Conservation (phyloP, 805 yeast genomes). For the Ogataea haglerorum region DNA sequence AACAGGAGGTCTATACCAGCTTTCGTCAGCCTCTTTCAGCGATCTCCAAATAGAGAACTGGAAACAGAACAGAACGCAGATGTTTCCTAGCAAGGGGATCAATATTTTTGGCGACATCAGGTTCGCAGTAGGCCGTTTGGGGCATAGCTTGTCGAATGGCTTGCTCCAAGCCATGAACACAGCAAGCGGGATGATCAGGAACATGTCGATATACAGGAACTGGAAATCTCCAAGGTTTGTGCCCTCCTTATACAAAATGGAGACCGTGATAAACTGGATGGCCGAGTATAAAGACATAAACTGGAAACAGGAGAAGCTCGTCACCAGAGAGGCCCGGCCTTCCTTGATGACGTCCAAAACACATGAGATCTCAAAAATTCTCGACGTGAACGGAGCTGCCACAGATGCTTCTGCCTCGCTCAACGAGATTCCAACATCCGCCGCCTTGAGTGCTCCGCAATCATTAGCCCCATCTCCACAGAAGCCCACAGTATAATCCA, state of each 20-base stretch:
- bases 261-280: slow-evolving; percentile 86
- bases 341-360: slow-evolving; percentile 87
- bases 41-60: slow-evolving; percentile 67
- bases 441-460: slow-evolving; percentile 97
- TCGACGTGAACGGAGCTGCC: slow-evolving; percentile 96
- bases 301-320: slow-evolving; percentile 95
- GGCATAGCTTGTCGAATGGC: slow-evolving; percentile 58
- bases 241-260: slow-evolving; percentile 81
- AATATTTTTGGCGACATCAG: slow-evolving; percentile 85
- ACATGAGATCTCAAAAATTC: slow-evolving; percentile 87
- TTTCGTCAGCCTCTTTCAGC: slow-evolving; percentile 42
- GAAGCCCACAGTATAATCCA: slow-evolving; percentile 92
- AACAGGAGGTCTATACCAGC: slow-evolving; percentile 79
- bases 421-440: slow-evolving; percentile 93
- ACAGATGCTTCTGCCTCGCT: slow-evolving; percentile 98
- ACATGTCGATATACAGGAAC: slow-evolving; percentile 88
- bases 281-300: slow-evolving; percentile 97
- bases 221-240: slow-evolving; percentile 96
- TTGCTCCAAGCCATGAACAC: slow-evolving; percentile 97
- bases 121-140: slow-evolving; percentile 90
- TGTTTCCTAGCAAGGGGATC: slow-evolving; percentile 77
- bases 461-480: slow-evolving; percentile 99
- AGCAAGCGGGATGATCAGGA: slow-evolving; percentile 89
- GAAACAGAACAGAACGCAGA: slow-evolving; percentile 56
- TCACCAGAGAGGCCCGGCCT: slow-evolving; percentile 92